Evolutionary conservation across 2,329 filamentous ascomycete genomes (phyloP), one percentile per base, ranked within the genome.

Genomic region (Sporothrix inflata): DNA sequence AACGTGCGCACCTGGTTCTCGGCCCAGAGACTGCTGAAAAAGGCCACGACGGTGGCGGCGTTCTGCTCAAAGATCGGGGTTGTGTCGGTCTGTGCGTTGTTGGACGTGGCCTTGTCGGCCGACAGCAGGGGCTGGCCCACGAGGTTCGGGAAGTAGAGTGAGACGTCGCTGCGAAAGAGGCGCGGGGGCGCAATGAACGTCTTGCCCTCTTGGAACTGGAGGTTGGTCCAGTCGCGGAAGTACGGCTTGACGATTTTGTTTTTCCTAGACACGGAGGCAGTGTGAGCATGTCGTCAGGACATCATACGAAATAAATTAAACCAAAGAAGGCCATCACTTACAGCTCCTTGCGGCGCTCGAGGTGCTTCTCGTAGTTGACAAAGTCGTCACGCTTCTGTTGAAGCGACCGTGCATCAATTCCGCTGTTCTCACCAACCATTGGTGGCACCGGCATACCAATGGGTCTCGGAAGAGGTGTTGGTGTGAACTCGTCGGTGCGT

Each of bases 81-180:
- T 1, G 94, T 97, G 82, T 97, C 89, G 71, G 81, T 83, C 3
- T 94, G 97, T 81, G 97, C 89, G 73, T 81, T 83, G 51, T 42
- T 65, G 24, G 72, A 69, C 74, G 76, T 73, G 75, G 74, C 79
- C 80, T 82, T 84, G 78, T 83, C 82, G 67, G 83, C 83, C 76
- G 88, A 89, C 71, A 88, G 83, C 40, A 98, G 85, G 1, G 94
- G 98, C 76, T 88, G 85, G 61, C 96, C 96, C 79, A 88, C 88
- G 73, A 99, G 85, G 82, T 99, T 99, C 61, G 96, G 96, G 83
- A 99, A 98, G 85, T 92, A 98, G 75, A 98, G 88, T 5, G 95
- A 92, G 69, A 90, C 87, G 51, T 97, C 93, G 75, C 87, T 87
- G 78, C 90, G 92, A 86, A 98, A 98, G 66, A 95, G 87, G n/a